phyloP scores from a whole-genome alignment of 139 green algal genomes.

The Chlamydomonas applanata region DNA sequence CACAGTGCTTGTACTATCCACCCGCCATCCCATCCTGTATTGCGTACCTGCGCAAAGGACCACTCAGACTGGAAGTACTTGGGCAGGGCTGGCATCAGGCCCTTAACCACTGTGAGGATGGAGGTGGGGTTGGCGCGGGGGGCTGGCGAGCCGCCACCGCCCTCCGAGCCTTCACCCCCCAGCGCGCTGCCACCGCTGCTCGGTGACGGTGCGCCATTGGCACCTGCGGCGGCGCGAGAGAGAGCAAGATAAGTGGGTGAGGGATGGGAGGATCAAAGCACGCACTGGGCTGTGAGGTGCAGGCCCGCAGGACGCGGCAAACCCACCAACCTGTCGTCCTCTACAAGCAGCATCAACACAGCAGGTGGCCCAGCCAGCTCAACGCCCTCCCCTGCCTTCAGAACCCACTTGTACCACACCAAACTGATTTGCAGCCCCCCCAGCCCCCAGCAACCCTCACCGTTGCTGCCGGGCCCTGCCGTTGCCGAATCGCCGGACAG shows the following conservation, averaged over 20 bases:
- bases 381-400: background rate
- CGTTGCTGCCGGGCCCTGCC: conserved; percentile 2
- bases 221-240: too few species aligned
- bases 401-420: background rate
- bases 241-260: too few species aligned
- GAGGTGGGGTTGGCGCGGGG: conserved; percentile 40
- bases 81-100: conserved; percentile 61
- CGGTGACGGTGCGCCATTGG: too few species aligned
- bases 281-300: too few species aligned
- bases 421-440: background rate
- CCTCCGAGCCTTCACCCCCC: background rate
- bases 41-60: conserved; percentile 82
- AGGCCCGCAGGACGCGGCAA: too few species aligned
- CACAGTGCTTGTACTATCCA: too few species aligned
- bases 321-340: too few species aligned
- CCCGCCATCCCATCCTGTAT: conserved; percentile 18
- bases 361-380: too few species aligned
- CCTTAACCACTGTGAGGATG: conserved; percentile 51
- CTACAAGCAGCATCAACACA: background rate
- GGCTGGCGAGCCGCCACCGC: background rate
- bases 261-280: too few species aligned
- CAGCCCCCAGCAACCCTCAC: background rate
- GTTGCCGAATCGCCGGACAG: background rate
- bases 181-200: background rate
- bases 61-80: conserved; percentile 88